Evolutionary conservation across 2,329 filamentous ascomycete genomes (phyloP), one percentile per base, ranked within the genome.

Genomic region (Fusarium dimerum): DNA sequence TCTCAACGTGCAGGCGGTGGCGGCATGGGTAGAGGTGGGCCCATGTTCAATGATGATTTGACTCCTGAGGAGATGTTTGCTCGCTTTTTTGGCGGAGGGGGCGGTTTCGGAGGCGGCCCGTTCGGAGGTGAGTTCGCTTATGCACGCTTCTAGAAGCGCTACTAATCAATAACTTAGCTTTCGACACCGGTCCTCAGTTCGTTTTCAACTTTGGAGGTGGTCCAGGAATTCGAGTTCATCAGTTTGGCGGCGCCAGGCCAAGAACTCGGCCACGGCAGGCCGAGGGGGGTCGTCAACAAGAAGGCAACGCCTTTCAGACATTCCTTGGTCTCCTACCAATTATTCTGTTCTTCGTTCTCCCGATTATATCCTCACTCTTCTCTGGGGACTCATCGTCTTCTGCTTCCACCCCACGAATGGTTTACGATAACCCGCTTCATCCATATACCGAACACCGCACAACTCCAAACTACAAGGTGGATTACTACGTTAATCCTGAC

Each of bases 11-110:
- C 68, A 5, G 71, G 73, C 9, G 75, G 72, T 26, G 74, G 73
- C 3, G 74, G 73, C 3, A 77, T 76, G 34, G 73, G 76, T 7
- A 82, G 81, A 17, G 76, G 78, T 38, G 79, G 77, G 29, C 79
- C 82, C 15, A 86, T 87, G 79, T 96, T 89, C 73, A 90, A 94
- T 50, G 92, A 94, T 55, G 93, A 97, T 70, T 90, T 99, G 64
- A 96, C 89, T 49, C 92, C 94, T 0, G 94, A 99, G 73, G 94
- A 99, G 73, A 84, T 99, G 79, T 99, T 99, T 76, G 87, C 93
- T 69, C 85, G 93, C 58, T 99, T 99, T 81, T 99, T 99, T 77
- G 90, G 90, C 44, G 92, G 89, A 40, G 85, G 88, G 52, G 85
- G 85, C 1, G 81, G 83, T 15, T 86, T 90, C 67, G 88, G 88